Base-by-base conservation (phyloP, 345 rosid genomes). In the Hibiscus syriacus region DNA sequence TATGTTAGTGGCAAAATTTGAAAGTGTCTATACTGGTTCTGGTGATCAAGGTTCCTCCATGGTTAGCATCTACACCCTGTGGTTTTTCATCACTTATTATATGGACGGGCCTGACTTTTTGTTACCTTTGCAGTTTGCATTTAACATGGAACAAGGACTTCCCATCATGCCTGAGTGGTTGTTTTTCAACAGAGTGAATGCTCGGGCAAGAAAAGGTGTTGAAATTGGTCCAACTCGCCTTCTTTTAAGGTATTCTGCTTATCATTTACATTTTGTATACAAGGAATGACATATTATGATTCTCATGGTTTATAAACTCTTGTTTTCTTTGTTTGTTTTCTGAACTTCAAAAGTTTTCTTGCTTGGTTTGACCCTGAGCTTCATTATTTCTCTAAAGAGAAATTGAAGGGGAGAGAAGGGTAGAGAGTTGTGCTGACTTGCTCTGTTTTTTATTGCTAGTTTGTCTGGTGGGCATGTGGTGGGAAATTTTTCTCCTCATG, bases 101-200 rank as follows among this genome's bases (percentile, higher is more conserved):
- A 13, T 63, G 38, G 53, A 64, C 69, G 46, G 14, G 27, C 53
- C 64, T 74, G 64, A 70, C 59, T 34, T 66, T n/a, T 71, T 60
- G 62, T 59, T 75, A 13, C 34, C 62, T 69, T 74, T 70, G 81
- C 86, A 95, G 98, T 80, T 88, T 76, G 97, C 84, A n/a, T 76
- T 95, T 70, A 88, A 85, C 78, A 82, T 90, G 86, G 99, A 92
- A 70, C 98, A 94, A 82, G 98, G 97, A 50, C 87, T 92, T 75
- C 98, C 98, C 55, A 76, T 88, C 67, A 72, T 88, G 79, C 84
- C 92, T 0, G 97, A 92, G 74, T 94, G 97, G 98, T 77, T 90
- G 66, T 82, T 83, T 78, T 94, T 94, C 80, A 86, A 80, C 70
- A 81, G 98, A 81, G 96, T 94, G 34, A 91, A 86, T 85, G 90